Evolutionary conservation across 768 basidiomycete genomes (phyloP), one percentile per base, ranked within the genome.

Genomic region (Phlebiopsis gigantea): DNA sequence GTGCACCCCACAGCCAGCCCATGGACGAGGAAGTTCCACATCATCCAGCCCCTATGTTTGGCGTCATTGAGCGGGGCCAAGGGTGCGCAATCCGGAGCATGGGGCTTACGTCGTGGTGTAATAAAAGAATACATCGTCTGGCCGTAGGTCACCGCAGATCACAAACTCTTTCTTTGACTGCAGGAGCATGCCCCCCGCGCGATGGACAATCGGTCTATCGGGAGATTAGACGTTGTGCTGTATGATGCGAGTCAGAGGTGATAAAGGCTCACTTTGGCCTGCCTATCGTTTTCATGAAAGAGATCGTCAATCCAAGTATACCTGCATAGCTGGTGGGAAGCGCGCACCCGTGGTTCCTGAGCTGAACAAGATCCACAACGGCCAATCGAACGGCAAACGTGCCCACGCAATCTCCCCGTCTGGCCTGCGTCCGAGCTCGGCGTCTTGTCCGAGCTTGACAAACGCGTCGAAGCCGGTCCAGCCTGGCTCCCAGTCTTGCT

Each of bases 291-390:
- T n/a, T n/a, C n/a, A 57, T 46, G 31, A 6, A 30, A 8, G 48
- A n/a, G n/a, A 28, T 21, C 8, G 31, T 51, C 15, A 39, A 41
- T 41, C 31, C 29, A 22, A n/a, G 15, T 22, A 19, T 30, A n/a
- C 50, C 30, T 24, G 21, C 25, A 9, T 14, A n/a, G 8, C n/a
- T 21, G 15, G 19, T 19, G n/a, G 26, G 31, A 22, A 21, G 25
- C 29, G 65, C 71, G 61, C 59, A 71, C 90, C 90, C 30, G 90
- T 93, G 28, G 90, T 92, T 10, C 90, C 90, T 51, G 86, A 88
- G 60, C 86, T 88, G 72, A 92, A 92, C 28, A 92, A 76, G 59
- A 93, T 87, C 89, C 89, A 92, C 7, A 92, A 76, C n/a, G 90
- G 90, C 66, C 83, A 77, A 68, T 90, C 81, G 70, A 92, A 92